Conservation (phyloP, 2,329 filamentous ascomycete genomes). For the Didymella pomorum region DNA sequence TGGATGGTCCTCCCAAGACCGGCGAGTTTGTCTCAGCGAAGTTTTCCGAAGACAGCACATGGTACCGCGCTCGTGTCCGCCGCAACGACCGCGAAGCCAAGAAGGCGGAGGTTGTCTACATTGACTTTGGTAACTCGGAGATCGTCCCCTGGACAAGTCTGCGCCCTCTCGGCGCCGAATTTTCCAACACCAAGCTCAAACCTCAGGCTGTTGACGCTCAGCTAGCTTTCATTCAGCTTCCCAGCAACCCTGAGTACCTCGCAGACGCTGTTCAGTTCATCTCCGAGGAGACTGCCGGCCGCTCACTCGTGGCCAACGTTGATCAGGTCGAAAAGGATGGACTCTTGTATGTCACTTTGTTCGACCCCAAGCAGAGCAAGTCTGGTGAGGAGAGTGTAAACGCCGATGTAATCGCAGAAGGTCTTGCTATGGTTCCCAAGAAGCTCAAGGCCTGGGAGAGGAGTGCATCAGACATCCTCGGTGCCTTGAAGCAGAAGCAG, state of each 20-base stretch:
- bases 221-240: conserved; percentile 88
- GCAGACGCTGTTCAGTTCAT: conserved; percentile 80
- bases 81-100: conserved; percentile 89
- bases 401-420: conserved; percentile 82
- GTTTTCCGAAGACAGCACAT: conserved; percentile 87
- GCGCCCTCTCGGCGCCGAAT: conserved; percentile 83
- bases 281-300: conserved; percentile 75
- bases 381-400: conserved; percentile 83
- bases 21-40: conserved; percentile 91
- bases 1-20: conserved; percentile 81
- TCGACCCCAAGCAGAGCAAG: conserved; percentile 72
- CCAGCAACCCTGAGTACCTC: conserved; percentile 78
- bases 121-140: conserved; percentile 97
- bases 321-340: conserved; percentile 86
- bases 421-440: conserved; percentile 87
- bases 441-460: conserved; percentile 94
- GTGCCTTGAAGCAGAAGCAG: conserved; percentile 76
- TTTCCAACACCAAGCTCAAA: conserved; percentile 77
- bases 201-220: conserved; percentile 87
- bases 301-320: conserved; percentile 86
- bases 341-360: conserved; percentile 84
- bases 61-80: conserved; percentile 92
- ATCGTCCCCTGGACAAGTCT: conserved; percentile 84
- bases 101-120: conserved; percentile 88
- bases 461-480: conserved; percentile 74